Conservation (phyloP, 2,329 filamentous ascomycete genomes). For the Huntiella abstrusa region DNA sequence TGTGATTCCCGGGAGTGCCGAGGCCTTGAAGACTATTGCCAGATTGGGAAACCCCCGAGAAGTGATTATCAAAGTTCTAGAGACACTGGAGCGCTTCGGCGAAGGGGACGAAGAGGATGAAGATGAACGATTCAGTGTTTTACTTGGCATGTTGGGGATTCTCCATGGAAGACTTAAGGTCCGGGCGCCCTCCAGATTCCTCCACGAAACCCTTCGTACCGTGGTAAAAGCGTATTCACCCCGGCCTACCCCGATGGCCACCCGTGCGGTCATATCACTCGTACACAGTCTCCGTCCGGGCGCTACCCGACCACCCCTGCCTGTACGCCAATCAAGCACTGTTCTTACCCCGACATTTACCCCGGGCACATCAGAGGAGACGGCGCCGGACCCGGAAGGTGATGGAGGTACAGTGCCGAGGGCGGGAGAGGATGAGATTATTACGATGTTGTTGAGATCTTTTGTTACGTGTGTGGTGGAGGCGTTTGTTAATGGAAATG, state of each 20-base stretch:
- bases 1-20: conserved; percentile 45
- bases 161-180: conserved; percentile 59
- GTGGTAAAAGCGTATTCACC: conserved; percentile 47
- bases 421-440: conserved; percentile 35
- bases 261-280: conserved; percentile 50
- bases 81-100: conserved; percentile 41
- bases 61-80: conserved; percentile 63
- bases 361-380: conserved; percentile 15
- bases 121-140: conserved; percentile 37
- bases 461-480: conserved; percentile 66
- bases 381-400: conserved; percentile 40
- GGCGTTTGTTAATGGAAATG: conserved; percentile 46
- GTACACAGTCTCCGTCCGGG: conserved; percentile 46
- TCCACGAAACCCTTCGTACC: conserved; percentile 57
- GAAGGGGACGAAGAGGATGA: conserved; percentile 18
- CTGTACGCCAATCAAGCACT: conserved; percentile 38
- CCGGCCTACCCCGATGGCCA: conserved; percentile 38
- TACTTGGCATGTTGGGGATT: conserved; percentile 54
- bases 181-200: conserved; percentile 58
- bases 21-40: conserved; percentile 55
- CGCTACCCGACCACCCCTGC: conserved; percentile 43
- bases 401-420: conserved; percentile 22
- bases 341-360: conserved; percentile 22
- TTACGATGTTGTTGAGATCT: conserved; percentile 47
- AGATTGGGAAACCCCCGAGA: conserved; percentile 63